These are phyloP conservation scores for Arctium minus DNA, from an alignment of 129 eudicot genomes.

Conservation along the genomic window DNA sequence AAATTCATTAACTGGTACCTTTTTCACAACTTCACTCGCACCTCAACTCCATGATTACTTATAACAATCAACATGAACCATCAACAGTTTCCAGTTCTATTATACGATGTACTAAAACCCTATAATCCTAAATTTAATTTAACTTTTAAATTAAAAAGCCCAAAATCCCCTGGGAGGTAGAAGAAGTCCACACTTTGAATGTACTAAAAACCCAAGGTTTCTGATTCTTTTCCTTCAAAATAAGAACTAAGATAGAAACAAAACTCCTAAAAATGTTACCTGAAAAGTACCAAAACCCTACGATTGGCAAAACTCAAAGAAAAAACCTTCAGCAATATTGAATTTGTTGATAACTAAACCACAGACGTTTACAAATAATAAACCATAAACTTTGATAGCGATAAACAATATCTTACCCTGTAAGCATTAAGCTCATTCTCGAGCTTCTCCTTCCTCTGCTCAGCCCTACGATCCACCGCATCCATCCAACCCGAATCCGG, in stretches of 20 bases:
- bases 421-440: slow-evolving; percentile 94
- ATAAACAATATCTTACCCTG: slow-evolving; percentile 43
- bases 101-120: not conserved
- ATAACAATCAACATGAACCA: not conserved
- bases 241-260: not conserved
- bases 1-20: not conserved
- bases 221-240: not conserved
- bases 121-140: not conserved
- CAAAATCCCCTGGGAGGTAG: not conserved
- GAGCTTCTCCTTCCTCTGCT: slow-evolving; percentile 82
- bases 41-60: not conserved
- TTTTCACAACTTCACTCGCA: not conserved
- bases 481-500: slow-evolving; percentile 64
- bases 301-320: not conserved
- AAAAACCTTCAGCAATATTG: not conserved
- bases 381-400: not conserved
- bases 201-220: not conserved
- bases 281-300: not conserved
- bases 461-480: slow-evolving; percentile 76
- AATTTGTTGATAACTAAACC: not conserved
- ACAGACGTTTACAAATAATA: not conserved
- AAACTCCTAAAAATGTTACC: not conserved
- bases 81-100: slow-evolving; percentile 5
- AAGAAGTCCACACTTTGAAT: not conserved
- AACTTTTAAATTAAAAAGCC: not conserved